Evolutionary conservation across 371 early-diverging fungal genomes (phyloP), one percentile per base, ranked within the genome.

Genomic region (Rhizopus delemar): DNA sequence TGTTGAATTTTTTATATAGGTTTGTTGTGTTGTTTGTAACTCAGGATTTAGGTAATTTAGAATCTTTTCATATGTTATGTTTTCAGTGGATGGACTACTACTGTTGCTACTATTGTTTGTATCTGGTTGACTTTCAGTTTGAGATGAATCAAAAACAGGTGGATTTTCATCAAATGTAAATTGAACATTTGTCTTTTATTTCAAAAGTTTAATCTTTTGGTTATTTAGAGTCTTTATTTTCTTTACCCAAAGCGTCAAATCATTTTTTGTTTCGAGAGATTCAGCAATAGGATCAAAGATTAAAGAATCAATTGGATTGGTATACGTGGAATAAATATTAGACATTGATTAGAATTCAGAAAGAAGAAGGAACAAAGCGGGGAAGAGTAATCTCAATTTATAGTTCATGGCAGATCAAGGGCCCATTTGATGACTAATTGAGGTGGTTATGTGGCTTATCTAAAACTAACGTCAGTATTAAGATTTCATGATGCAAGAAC

Each of bases 131-230:
- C 6, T 36, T 36, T 36, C 8, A 36, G 11, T 36, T 11, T 36
- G 36, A 36, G 6, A 6, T 8, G 11, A 36, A 11, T 36, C 6
- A 8, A 11, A 36, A 11, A 11, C 1, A 36, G 11, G 6, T 8
- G 82, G 81, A 34, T 82, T 63, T 29, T 75, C 68, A 59, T 84
- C 83, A 59, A 77, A 83, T 28, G 82, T 83, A 61, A 84, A 86
- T 68, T 84, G 82, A 6, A 80, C 80, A 63, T 80, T 83, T 48
- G 78, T 73, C 85, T 83, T 11, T 36, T 11, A 36, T 6, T 36
- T 36, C 6, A 16, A 7, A 28, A 28, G n/a, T 38, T 28, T 13
- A 29, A 36, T 22, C 4, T 3, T 46, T 15, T 36, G 36, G 11
- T 8, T 39, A 36, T 6, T 8, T 8, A 36, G 4, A 22, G 22